Base-by-base conservation (phyloP, 208 protist genomes). In the Leptomonas pyrrhocoris region DNA sequence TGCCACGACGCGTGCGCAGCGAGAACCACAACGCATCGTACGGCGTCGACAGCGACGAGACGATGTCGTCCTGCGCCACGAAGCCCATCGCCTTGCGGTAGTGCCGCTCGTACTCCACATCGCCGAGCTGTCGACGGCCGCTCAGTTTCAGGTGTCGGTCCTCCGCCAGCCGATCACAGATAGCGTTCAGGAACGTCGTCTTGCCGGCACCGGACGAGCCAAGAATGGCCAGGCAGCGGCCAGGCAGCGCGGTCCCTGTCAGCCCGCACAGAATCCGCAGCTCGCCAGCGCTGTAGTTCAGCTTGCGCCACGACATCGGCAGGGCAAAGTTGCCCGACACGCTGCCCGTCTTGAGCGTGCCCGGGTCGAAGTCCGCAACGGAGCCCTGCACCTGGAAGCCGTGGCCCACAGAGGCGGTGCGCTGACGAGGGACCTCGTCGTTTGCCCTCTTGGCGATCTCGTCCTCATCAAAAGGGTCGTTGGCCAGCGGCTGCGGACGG, bases 151-250 rank as follows among this genome's bases (percentile, higher is more conserved):
- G 65, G 23, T 72, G 57, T 23, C 66, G 50, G 30, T 61, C 66
- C 2, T 64, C 64, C 42, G 80, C 73, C 12, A 96, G 83, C 16
- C 84, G 81, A 46, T 93, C 87, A 56, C 77, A 85, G 36, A 95
- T 78, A 34, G 88, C 88, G 67, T 93, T 93, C 34, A 96, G 54
- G 54, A 59, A 59, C 8, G 54, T 59, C 34, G 92, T 94, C 77
- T 96, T 94, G 53, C 92, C 89, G 49, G 92, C 87, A 64, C 92
- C 92, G 45, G 84, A 92, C 28, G 80, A 77, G n/a, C 92, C 92
- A 72, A 96, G 89, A 31, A 96, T 81, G 21, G 92, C 92, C 54
- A 94, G 86, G 59, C 78, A 89, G 40, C 88, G 82, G 50, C 74
- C 75, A 23, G 88, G 87, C 55, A 90, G 77, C 36, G 88, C 88